These are phyloP conservation scores for Zygosaccharomyces lentus DNA, from an alignment of 805 yeast genomes.

Conservation along the genomic window DNA sequence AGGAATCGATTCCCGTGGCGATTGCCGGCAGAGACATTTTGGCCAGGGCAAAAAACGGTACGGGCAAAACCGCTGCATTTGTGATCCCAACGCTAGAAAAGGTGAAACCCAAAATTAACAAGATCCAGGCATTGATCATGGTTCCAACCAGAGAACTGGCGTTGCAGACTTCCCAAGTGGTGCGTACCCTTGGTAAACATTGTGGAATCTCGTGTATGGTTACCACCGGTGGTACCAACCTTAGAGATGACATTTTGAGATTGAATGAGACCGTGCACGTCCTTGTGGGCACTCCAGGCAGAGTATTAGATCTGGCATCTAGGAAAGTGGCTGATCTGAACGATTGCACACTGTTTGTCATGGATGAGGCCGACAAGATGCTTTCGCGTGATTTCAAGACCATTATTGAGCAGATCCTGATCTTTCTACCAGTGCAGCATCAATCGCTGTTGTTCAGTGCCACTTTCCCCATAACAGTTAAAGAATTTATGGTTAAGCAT, in stretches of 20 bases:
- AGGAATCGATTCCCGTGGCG: slow-evolving; percentile 94
- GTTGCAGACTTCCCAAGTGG: slow-evolving; percentile 94
- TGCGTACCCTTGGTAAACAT: slow-evolving; percentile 91
- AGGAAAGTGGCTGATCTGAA: slow-evolving; percentile 83
- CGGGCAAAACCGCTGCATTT: slow-evolving; percentile 98
- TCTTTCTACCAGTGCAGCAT: slow-evolving; percentile 70
- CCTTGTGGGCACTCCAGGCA: slow-evolving; percentile 96
- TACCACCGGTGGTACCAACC: slow-evolving; percentile 94
- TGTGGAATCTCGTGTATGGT: slow-evolving; percentile 92
- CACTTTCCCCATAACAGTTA: slow-evolving; percentile 92
- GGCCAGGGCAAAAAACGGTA: slow-evolving; percentile 97
- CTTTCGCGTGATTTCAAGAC: slow-evolving; percentile 83
- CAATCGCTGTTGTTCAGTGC: slow-evolving; percentile 91
- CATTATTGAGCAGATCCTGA: slow-evolving; percentile 80
- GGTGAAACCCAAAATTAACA: slow-evolving; percentile 74
- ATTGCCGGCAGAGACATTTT: slow-evolving; percentile 91
- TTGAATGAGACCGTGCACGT: slow-evolving; percentile 90
- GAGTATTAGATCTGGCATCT: slow-evolving; percentile 90
- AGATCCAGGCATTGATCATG: slow-evolving; percentile 86
- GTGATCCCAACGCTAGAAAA: slow-evolving; percentile 89
- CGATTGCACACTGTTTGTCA: slow-evolving; percentile 80
- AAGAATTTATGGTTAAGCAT: slow-evolving; percentile 87
- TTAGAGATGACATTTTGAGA: slow-evolving; percentile 91
- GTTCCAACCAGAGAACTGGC: slow-evolving; percentile 99
- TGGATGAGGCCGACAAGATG: slow-evolving; percentile 99